A percentile compares a stretch with the other conserved stretches of the same genome.
These are phyloP conservation scores for Scytalidium sp. DNA, from an alignment of 2,329 filamentous ascomycete genomes.

Conservation along the genomic window DNA sequence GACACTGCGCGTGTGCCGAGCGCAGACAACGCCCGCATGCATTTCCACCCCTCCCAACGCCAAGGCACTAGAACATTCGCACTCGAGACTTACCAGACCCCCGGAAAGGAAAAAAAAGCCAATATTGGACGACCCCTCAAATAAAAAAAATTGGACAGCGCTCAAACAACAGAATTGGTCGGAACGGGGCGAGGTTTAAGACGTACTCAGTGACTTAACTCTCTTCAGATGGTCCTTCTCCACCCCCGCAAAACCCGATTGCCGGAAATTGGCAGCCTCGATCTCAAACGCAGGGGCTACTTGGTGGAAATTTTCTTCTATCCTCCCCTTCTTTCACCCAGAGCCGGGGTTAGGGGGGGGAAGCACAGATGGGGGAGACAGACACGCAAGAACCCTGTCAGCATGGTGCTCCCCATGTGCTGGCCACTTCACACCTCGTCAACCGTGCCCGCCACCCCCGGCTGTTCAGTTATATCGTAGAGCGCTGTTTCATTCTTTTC, in stretches of 20 bases:
- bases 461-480: conserved; percentile 19
- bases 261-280: too few species aligned
- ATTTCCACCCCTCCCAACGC: background rate
- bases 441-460: conserved; percentile 22
- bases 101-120: conserved; percentile 12
- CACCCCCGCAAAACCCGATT: background rate
- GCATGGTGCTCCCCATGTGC: background rate
- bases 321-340: too few species aligned
- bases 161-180: background rate
- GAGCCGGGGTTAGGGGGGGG: too few species aligned
- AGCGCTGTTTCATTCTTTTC: conserved; percentile 29
- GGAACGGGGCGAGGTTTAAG: conserved; percentile 14
- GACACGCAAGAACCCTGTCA: conserved; percentile 14
- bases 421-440: conserved; percentile 6
- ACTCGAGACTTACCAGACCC: background rate
- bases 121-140: conserved; percentile 16
- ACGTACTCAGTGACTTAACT: conserved; percentile 24
- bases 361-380: background rate
- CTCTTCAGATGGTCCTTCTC: conserved; percentile 12
- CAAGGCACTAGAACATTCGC: background rate
- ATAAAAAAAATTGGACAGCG: conserved; percentile 10
- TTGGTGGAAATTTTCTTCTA: too few species aligned
- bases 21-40: background rate
- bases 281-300: too few species aligned
- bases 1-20: background rate